phyloP scores from a whole-genome alignment of 2,329 filamentous ascomycete species.

The Chrysoporthe austroafricana region DNA sequence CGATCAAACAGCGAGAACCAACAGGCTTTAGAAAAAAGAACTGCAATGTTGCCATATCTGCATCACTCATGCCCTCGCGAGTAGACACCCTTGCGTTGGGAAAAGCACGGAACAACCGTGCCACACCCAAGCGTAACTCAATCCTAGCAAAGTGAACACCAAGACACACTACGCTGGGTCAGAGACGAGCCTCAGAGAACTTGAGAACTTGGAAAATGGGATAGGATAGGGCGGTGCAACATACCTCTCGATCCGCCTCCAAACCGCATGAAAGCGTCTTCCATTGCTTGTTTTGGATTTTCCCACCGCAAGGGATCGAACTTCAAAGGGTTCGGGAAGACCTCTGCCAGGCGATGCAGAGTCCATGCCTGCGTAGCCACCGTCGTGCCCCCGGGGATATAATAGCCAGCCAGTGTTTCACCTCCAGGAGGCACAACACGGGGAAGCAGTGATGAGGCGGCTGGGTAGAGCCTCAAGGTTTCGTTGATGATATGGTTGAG shows the following conservation, averaged over 20 bases:
- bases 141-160: conserved; percentile 59
- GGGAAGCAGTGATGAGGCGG: conserved; percentile 45
- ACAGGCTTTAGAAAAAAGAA: conserved; percentile 26
- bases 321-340: conserved; percentile 46
- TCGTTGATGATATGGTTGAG: conserved; percentile 50
- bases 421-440: conserved; percentile 46
- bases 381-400: conserved; percentile 43
- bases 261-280: conserved; percentile 34
- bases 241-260: conserved; percentile 35
- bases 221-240: conserved; percentile 1
- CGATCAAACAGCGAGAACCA: conserved; percentile 35
- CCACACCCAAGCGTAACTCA: conserved; percentile 53
- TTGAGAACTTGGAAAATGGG: too few species aligned
- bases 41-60: conserved; percentile 33
- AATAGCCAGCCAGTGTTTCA: conserved; percentile 42
- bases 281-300: conserved; percentile 35
- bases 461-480: conserved; percentile 48
- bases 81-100: conserved; percentile 35
- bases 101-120: conserved; percentile 50
- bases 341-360: conserved; percentile 46
- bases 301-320: conserved; percentile 44
- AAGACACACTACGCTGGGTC: conserved; percentile 45
- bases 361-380: conserved; percentile 50
- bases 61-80: conserved; percentile 36
- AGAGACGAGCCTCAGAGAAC: not conserved